Base-by-base conservation (phyloP, 2,329 filamentous ascomycete genomes). In the Ascochyta pisi region DNA sequence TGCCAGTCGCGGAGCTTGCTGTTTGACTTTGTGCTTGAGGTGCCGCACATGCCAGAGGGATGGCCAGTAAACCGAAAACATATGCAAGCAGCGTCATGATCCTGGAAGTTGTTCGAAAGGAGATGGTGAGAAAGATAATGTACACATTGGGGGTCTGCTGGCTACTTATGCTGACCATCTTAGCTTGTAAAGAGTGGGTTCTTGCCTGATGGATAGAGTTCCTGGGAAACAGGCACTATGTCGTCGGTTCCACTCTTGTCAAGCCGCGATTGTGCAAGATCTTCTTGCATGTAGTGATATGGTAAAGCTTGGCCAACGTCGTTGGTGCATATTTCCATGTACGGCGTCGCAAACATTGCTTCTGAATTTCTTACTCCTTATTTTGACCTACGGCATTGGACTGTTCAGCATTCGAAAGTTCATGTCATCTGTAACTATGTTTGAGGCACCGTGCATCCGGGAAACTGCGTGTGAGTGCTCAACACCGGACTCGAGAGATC, bases 21-120 rank as follows among this genome's bases (percentile, higher is more conserved):
- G 49, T 9, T 4, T 45, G 41, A 16, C 22, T 52, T 23, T 52
- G 50, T 7, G 19, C 47, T 34, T 51, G 53, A n/a, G 53, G 53
- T 12, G 42, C 53, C 4, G 53, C 53, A 33, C 9, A 50, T 34
- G 7, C 42, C 6, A 47, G 6, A n/a, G 53, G 26, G 2, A 47
- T 13, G 10, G 37, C 24, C 23, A 56, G n/a, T 2, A 56, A 19
- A 6, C 47, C 37, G 3, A 51, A 3, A 5, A 43, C n/a, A n/a
- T 24, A 43, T 15, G 8, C 34, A 3, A 50, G 37, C 7, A 8
- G 37, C 6, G 7, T 27, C 53, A 47, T 56, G 37, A 13, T 43
- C 5, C 12, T 29, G 15, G 13, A 23, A 15, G 1, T n/a, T 8
- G 19, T 15, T 6, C 3, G 16, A 26, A 12, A 26, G 1, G 4